Percentiles rank a stretch among this genome's conserved stretches.
Evolutionary conservation across 805 yeast genomes (phyloP).

Genomic region (Ogataea methanolica): DNA sequence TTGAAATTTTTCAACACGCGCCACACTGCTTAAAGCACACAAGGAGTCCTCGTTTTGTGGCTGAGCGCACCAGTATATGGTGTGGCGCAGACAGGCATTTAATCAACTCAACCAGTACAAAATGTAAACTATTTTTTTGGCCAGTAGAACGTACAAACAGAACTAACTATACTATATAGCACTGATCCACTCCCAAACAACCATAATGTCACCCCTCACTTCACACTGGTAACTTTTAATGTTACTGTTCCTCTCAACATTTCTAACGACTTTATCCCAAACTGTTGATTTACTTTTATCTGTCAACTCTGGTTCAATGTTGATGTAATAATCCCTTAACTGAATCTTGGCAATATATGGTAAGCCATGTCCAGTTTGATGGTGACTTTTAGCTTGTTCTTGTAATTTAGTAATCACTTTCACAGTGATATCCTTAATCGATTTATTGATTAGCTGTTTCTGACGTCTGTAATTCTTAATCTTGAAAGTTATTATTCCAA

Average conservation of each 20-base stretch:
- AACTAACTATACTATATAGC: slow-evolving; percentile 17
- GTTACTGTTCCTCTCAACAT: slow-evolving; percentile 62
- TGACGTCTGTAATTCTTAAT: slow-evolving; percentile 34
- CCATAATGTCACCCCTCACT: slow-evolving; percentile 80
- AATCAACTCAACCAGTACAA: too few relatives aligned
- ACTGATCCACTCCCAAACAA: slow-evolving; percentile 84
- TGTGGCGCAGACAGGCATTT: too few relatives aligned
- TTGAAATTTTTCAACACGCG: too few relatives aligned
- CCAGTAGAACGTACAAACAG: too few relatives aligned
- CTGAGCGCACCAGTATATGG: too few relatives aligned
- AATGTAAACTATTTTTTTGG: too few relatives aligned
- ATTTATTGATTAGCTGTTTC: slow-evolving; percentile 39
- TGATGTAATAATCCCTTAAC: slow-evolving; percentile 59
- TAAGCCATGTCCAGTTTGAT: slow-evolving; percentile 25
- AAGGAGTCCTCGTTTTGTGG: too few relatives aligned
- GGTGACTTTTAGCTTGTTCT: slow-evolving; percentile 35
- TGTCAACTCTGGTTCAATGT: slow-evolving; percentile 28
- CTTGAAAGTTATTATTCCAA: slow-evolving; percentile 27
- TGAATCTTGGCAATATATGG: slow-evolving; percentile 65
- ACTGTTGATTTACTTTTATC: slow-evolving; percentile 39
- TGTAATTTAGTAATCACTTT: slow-evolving; percentile 49
- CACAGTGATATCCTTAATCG: slow-evolving; percentile 41
- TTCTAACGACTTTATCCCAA: slow-evolving; percentile 55
- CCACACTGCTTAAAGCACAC: too few relatives aligned
- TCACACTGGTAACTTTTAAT: slow-evolving; percentile 62